These are phyloP conservation scores for Corymbia citriodora DNA, from an alignment of 441 rosid species.

Conservation along the genomic window DNA sequence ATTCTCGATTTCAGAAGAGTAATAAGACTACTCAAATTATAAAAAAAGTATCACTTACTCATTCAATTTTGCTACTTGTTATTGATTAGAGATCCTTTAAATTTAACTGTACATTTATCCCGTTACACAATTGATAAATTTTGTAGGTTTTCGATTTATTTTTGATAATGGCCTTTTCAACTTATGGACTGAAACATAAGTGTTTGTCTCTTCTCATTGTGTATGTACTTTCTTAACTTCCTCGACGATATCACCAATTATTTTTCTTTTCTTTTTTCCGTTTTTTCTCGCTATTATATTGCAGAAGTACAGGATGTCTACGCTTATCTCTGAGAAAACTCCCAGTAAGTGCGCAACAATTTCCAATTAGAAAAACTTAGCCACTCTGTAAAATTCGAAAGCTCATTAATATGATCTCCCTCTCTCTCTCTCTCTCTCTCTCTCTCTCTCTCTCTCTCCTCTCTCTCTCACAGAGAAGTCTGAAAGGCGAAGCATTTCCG, in stretches of 20 bases:
- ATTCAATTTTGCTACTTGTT: not conserved
- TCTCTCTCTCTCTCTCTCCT: not conserved
- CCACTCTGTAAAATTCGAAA: not conserved
- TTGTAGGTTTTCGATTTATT: not conserved
- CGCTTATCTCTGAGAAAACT: slow-evolving; percentile 43
- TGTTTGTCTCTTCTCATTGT: not conserved
- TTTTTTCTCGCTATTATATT: not conserved
- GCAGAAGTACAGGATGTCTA: slow-evolving; percentile 65
- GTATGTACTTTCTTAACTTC: not conserved
- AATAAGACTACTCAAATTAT: not conserved
- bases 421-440: slow-evolving; percentile 12
- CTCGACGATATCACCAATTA: not conserved
- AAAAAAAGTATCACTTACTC: not conserved
- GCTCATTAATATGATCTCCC: not conserved
- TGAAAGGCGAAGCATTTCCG: slow-evolving; percentile 44
- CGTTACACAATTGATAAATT: not conserved
- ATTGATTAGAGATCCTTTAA: not conserved
- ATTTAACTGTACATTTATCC: not conserved
- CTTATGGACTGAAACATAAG: not conserved
- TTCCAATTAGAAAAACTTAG: not conserved
- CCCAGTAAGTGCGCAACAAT: slow-evolving; percentile 26
- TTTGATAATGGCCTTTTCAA: not conserved
- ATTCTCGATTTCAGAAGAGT: not conserved
- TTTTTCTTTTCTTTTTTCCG: not conserved
- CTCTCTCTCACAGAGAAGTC: slow-evolving; percentile 28